Base-by-base conservation (phyloP, 1,139 yeast species). In the Hyphopichia pseudoburtonii region DNA sequence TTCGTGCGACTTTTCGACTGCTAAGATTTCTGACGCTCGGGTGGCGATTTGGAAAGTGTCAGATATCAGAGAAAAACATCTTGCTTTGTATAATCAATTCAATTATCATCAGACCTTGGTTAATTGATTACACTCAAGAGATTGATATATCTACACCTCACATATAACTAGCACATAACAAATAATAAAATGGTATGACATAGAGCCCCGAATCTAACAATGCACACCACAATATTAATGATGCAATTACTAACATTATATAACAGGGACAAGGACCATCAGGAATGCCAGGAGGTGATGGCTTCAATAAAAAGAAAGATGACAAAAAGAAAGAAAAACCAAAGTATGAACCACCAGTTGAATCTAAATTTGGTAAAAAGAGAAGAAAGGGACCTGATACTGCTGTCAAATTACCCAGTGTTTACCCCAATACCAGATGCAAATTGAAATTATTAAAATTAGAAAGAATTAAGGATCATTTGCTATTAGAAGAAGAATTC, bases 311-410 rank as follows among this genome's bases (percentile, higher is more conserved):
- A 61, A 82, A 81, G 70, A 83, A 82, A 63, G 83, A 81, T 52
- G 85, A 82, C 62, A 81, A 81, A 62, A 84, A 87, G 77, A 80
- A 82, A 48, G 87, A 84, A 46, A 85, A 84, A 62, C 97, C 97
- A 52, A 89, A 88, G 68, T 92, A 90, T 62, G 99, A 94, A 64
- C 98, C 98, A 28, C 98, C 98, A 16, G 97, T 92, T 44, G 95
- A 92, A 62, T 84, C 96, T 14, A 82, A 90, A 50, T 85, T 87
- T 54, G 96, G 96, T 43, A 86, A 84, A 67, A 87, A 85, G 73
- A 85, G 84, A 70, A 81, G 94, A 73, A 84, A 82, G 69, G 96
- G 97, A 9, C 95, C 96, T 19, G 96, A 89, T 45, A 83, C 95
- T 17, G 81, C 82, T 11, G 86, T 92, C 34, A 87, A 86, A 57